Conservation (phyloP, 2,329 filamentous ascomycete species). For the Magnaporthiopsis poae region DNA sequence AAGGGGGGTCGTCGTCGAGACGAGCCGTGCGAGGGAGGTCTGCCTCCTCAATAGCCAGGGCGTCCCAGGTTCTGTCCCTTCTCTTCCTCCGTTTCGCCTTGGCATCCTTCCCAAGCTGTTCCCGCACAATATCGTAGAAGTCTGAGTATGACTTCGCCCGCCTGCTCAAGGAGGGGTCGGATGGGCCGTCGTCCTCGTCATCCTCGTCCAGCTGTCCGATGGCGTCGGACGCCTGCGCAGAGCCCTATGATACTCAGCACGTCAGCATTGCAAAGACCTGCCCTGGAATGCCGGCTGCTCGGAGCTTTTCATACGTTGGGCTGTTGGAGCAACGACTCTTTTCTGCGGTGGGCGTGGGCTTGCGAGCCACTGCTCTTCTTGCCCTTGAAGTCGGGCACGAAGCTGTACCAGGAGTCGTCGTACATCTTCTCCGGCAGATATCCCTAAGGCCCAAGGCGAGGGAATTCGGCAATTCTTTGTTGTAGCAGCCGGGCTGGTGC, state of each 20-base stretch:
- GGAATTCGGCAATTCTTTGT: not conserved
- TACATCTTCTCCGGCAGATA: slow-evolving; percentile 45
- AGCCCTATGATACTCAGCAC: slow-evolving; percentile 31
- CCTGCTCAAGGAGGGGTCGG: slow-evolving; percentile 53
- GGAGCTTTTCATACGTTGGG: slow-evolving; percentile 41
- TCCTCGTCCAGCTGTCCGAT: slow-evolving; percentile 50
- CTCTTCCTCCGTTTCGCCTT: slow-evolving; percentile 30
- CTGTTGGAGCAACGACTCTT: slow-evolving; percentile 59
- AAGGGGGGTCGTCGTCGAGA: slow-evolving; percentile 16
- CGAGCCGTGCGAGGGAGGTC: slow-evolving; percentile 7
- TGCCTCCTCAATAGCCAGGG: slow-evolving; percentile 30
- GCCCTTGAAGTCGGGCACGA: slow-evolving; percentile 53
- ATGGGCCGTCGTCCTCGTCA: slow-evolving; percentile 45
- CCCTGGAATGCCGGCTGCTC: not conserved
- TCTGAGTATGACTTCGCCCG: slow-evolving; percentile 71
- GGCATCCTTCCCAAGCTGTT: slow-evolving; percentile 45
- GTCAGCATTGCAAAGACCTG: not conserved
- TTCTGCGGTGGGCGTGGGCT: slow-evolving; percentile 49
- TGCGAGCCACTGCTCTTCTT: slow-evolving; percentile 35
- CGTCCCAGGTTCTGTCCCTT: slow-evolving; percentile 39
- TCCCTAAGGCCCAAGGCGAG: not conserved
- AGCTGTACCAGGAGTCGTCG: slow-evolving; percentile 77
- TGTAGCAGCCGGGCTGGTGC: not conserved
- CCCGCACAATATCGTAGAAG: slow-evolving; percentile 56
- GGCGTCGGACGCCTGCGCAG: slow-evolving; percentile 39